Evolutionary conservation across 1,284 basidiomycete genomes (phyloP).

Genomic region (Limonomyces culmigenus): DNA sequence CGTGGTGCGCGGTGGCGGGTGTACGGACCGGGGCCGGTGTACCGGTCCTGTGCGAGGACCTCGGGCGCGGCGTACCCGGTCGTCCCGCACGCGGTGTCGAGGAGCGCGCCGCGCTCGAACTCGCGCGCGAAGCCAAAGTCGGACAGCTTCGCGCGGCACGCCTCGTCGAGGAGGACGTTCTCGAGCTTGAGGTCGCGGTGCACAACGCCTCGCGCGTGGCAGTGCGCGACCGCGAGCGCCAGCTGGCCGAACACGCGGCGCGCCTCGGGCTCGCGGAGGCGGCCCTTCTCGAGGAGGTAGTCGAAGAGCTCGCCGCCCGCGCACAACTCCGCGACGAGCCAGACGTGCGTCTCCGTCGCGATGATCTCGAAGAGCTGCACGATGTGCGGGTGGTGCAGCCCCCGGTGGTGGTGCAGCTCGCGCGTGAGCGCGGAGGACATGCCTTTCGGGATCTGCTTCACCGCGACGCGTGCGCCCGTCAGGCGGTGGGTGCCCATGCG

Average conservation of each 20-base stretch:
- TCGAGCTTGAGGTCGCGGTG: constrained; percentile 95
- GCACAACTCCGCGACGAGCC: constrained; percentile 96
- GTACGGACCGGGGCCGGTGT: constrained; percentile 68
- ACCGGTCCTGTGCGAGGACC: constrained; percentile 82
- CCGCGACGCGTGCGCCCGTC: constrained; percentile 78
- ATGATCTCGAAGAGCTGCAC: constrained; percentile 96
- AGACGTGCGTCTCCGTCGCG: constrained; percentile 88
- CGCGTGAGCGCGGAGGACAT: constrained; percentile 82
- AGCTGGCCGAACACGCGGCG: constrained; percentile 83
- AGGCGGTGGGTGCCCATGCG: constrained; percentile 85
- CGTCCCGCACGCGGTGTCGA: constrained; percentile 96
- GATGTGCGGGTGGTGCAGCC: constrained; percentile 88
- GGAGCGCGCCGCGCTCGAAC: constrained; percentile 66
- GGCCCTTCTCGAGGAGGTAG: constrained; percentile 89
- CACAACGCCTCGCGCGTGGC: constrained; percentile 83
- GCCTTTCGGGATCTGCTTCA: constrained; percentile 95
- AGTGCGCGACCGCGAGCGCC: constrained; percentile 87
- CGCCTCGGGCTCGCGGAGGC: constrained; percentile 71
- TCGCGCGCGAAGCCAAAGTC: constrained; percentile 97
- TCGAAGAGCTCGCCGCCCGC: constrained; percentile 95
- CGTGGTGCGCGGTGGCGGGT: constrained; percentile 8
- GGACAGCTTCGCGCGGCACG: constrained; percentile 77
- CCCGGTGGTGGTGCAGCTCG: constrained; percentile 96
- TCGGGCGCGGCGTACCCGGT: constrained; percentile 93
- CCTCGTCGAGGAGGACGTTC: constrained; percentile 84